Percentiles rank a stretch among this genome's conserved stretches.
These are phyloP conservation scores for Epichloe glyceriae DNA, from an alignment of 2,329 filamentous ascomycete species.

Conservation along the genomic window DNA sequence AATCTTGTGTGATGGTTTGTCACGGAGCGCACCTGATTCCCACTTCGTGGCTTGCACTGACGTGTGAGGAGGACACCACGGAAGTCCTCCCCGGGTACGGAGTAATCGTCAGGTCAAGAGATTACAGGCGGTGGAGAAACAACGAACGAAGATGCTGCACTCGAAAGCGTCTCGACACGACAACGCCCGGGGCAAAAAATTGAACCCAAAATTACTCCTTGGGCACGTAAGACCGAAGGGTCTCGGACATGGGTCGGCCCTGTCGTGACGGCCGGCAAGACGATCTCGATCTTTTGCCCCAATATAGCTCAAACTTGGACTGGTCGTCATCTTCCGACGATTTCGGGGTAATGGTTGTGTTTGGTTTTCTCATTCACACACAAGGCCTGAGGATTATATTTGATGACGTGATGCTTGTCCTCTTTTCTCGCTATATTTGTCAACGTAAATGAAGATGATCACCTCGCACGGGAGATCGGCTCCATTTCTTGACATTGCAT, in stretches of 20 bases:
- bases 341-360: not conserved
- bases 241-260: not conserved
- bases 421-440: not conserved
- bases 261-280: not conserved
- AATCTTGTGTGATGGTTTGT: conserved; percentile 3
- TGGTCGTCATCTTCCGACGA: not conserved
- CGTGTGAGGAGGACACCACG: not conserved
- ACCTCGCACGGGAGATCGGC: conserved; percentile 8
- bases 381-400: not conserved
- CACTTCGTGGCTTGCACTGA: not conserved
- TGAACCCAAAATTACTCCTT: not conserved
- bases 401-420: not conserved
- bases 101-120: not conserved
- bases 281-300: not conserved
- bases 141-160: not conserved
- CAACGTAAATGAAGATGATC: conserved; percentile 3
- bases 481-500: not conserved
- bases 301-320: not conserved
- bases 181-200: not conserved
- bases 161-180: not conserved
- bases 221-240: not conserved
- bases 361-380: no score
- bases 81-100: not conserved
- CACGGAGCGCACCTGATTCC: not conserved
- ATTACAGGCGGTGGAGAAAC: not conserved